These are phyloP conservation scores for Nothophytophthora sp. DNA, from an alignment of 352 stramenopile genomes.

Conservation along the genomic window DNA sequence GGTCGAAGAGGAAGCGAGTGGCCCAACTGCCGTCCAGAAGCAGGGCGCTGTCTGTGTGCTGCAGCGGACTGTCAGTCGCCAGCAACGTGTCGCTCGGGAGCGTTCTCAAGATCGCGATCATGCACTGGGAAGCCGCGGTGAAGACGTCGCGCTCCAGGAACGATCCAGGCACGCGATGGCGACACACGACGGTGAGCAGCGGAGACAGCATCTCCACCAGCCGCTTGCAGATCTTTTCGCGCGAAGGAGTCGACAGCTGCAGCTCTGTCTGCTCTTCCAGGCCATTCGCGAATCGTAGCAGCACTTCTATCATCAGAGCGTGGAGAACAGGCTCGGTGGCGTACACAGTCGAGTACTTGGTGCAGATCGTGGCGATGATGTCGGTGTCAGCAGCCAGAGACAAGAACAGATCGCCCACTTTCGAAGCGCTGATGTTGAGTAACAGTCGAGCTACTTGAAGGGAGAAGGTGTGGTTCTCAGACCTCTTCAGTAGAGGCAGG, in stretches of 20 bases:
- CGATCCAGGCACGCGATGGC: conserved; percentile 54
- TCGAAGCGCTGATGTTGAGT: conserved; percentile 45
- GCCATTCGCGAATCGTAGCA: conserved; percentile 33
- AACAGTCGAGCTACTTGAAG: conserved; percentile 48
- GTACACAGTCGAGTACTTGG: conserved; percentile 46
- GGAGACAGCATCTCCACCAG: conserved; percentile 40
- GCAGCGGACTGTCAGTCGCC: conserved; percentile 15
- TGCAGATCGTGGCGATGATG: conserved; percentile 43
- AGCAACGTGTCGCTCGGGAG: conserved; percentile 26
- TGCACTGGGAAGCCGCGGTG: conserved; percentile 33
- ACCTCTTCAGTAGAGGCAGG: conserved; percentile 44
- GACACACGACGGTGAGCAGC: conserved; percentile 45
- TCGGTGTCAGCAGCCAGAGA: conserved; percentile 62
- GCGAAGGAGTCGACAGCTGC: conserved; percentile 19
- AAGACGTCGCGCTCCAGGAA: conserved; percentile 52
- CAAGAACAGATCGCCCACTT: conserved; percentile 52
- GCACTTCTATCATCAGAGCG: conserved; percentile 37
- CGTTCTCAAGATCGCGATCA: conserved; percentile 29
- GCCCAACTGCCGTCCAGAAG: conserved; percentile 50
- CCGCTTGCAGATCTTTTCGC: conserved; percentile 39
- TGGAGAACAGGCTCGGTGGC: conserved; percentile 46
- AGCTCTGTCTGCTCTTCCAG: conserved; percentile 7
- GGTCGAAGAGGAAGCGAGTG: conserved; percentile 62
- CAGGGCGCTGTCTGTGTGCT: conserved; percentile 37
- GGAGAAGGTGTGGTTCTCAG: conserved; percentile 28